phyloP scores from a whole-genome alignment of 208 protist species.

The Trypanosoma scelopori region DNA sequence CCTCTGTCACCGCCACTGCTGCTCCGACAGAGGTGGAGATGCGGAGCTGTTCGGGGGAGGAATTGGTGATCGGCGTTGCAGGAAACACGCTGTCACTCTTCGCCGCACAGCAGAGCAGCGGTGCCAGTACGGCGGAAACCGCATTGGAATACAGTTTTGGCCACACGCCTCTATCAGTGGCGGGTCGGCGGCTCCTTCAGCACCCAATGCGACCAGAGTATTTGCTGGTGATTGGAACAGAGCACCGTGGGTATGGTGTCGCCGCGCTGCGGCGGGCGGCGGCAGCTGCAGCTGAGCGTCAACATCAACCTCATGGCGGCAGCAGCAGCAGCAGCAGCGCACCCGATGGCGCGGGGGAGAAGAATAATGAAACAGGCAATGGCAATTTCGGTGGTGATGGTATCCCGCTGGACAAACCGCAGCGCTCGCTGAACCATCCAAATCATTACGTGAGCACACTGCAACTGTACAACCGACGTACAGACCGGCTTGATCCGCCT shows the following conservation, averaged over 20 bases:
- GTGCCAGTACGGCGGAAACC: constrained; percentile 21
- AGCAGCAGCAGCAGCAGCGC: constrained; percentile 9
- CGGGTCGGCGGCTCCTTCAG: constrained; percentile 57
- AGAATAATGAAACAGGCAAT: constrained; percentile 23
- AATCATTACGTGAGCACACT: constrained; percentile 72
- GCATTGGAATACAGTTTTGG: constrained; percentile 75
- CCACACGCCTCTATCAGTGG: constrained; percentile 53
- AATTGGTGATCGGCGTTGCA: constrained; percentile 67
- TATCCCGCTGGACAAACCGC: constrained; percentile 38
- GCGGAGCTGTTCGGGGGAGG: constrained; percentile 28
- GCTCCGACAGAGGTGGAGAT: neutral
- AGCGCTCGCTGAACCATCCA: constrained; percentile 54
- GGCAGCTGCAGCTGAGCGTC: constrained; percentile 30
- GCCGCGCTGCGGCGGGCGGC: constrained; percentile 27
- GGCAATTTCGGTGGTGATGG: constrained; percentile 3
- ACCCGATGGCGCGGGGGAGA: neutral
- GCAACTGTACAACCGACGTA: constrained; percentile 72
- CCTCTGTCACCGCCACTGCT: constrained; percentile 1
- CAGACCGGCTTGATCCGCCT: constrained; percentile 51
- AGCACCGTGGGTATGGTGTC: constrained; percentile 70
- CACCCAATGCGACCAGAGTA: constrained; percentile 70
- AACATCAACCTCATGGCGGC: constrained; percentile 1
- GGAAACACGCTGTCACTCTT: constrained; percentile 61
- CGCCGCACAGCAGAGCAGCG: constrained; percentile 42
- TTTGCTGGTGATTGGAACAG: constrained; percentile 52